phyloP scores from a whole-genome alignment of 495 filamentous ascomycete species.

The Neurospora pannonica region DNA sequence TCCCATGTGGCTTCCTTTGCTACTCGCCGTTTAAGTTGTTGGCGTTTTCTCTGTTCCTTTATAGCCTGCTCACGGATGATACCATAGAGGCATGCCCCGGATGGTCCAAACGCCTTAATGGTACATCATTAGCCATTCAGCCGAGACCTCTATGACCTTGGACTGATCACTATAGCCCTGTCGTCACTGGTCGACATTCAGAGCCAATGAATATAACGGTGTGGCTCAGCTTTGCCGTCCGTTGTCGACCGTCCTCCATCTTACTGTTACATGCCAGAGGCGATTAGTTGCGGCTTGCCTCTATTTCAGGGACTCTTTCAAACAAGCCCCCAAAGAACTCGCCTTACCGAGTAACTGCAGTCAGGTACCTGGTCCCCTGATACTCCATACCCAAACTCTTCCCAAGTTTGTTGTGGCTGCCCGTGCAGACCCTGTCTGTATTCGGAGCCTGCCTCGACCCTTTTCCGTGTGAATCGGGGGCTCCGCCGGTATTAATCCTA shows the following conservation, averaged over 20 bases:
- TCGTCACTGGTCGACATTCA: conserved; percentile 16
- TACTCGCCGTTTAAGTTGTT: conserved; percentile 12
- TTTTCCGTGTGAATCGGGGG: conserved; percentile 36
- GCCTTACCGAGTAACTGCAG: conserved; percentile 21
- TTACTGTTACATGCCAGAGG: conserved; percentile 31
- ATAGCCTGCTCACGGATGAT: conserved; percentile 14
- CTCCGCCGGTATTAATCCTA: conserved; percentile 43
- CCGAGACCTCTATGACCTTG: conserved; percentile 37
- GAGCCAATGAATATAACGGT: conserved; percentile 21
- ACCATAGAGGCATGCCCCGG: conserved; percentile 21
- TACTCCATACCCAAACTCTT: conserved; percentile 3
- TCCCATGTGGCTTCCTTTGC: conserved; percentile 6
- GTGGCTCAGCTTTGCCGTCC: conserved; percentile 40
- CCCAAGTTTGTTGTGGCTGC: conserved; percentile 21
- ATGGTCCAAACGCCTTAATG: conserved; percentile 36
- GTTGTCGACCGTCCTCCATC: conserved; percentile 20
- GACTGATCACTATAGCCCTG: conserved; percentile 32
- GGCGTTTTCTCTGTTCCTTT: conserved; percentile 19
- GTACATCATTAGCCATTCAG: conserved; percentile 48
- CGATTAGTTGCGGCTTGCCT: conserved; percentile 33
- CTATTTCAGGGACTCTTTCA: conserved; percentile 27
- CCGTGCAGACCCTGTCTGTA: conserved; percentile 33
- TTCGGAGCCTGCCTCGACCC: conserved; percentile 40
- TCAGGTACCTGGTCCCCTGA: conserved; percentile 32
- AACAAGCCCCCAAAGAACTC: conserved; percentile 23